Percentiles rank a stretch among this genome's conserved stretches.
Evolutionary conservation across 805 yeast species (phyloP).

Genomic region (Candida odintsovae): DNA sequence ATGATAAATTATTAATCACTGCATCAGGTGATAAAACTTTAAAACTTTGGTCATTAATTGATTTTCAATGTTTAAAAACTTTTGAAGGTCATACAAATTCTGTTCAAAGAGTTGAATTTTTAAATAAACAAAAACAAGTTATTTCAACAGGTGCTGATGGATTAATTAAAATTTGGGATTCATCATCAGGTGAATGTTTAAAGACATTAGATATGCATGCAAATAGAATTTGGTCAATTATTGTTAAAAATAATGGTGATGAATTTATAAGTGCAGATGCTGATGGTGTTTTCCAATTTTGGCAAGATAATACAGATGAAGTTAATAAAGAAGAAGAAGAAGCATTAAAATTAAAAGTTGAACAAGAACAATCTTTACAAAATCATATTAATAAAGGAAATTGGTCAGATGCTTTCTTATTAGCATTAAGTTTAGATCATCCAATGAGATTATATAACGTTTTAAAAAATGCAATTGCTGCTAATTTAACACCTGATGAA

Average conservation of each 20-base stretch:
- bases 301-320: slow-evolving; percentile 87
- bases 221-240: slow-evolving; percentile 91
- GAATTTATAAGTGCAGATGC: slow-evolving; percentile 86
- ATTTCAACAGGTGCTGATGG: slow-evolving; percentile 90
- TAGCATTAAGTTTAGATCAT: slow-evolving; percentile 83
- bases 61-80: slow-evolving; percentile 70
- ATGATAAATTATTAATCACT: slow-evolving; percentile 72
- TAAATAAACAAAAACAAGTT: slow-evolving; percentile 61
- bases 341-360: slow-evolving; percentile 53
- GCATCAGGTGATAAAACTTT: slow-evolving; percentile 91
- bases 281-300: slow-evolving; percentile 83
- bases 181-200: slow-evolving; percentile 66
- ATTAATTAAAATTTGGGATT: slow-evolving; percentile 85
- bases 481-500: slow-evolving; percentile 26
- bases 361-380: slow-evolving; percentile 81
- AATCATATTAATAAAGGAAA: slow-evolving; percentile 68
- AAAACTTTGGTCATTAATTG: slow-evolving; percentile 81
- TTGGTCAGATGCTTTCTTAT: slow-evolving; percentile 83
- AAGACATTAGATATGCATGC: slow-evolving; percentile 90
- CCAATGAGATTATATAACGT: slow-evolving; percentile 85
- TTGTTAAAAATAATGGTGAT: slow-evolving; percentile 58
- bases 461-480: slow-evolving; percentile 51
- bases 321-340: slow-evolving; percentile 45
- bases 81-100: slow-evolving; percentile 95
- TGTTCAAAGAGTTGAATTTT: slow-evolving; percentile 73